Conservation (phyloP, 257 asterid species). For the Cinchona pubescens region DNA sequence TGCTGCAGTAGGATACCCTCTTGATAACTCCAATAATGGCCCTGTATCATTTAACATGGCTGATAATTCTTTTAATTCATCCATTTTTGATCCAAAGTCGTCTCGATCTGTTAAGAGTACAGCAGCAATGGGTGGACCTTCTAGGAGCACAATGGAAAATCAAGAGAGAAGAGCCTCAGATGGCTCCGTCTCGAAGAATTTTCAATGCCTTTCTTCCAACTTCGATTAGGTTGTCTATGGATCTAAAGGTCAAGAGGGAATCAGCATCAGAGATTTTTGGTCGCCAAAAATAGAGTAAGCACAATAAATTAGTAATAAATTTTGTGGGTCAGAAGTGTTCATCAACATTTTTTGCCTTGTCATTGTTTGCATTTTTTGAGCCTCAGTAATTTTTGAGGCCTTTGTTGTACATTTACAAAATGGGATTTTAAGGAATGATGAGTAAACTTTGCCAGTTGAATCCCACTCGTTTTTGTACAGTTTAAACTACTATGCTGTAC, state of each 20-base stretch:
- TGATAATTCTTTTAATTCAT: slow-evolving; percentile 41
- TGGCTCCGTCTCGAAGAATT: slow-evolving; percentile 50
- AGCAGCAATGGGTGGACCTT: slow-evolving; percentile 35
- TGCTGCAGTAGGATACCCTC: slow-evolving; percentile 61
- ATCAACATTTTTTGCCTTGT: not conserved
- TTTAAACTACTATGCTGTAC: not conserved
- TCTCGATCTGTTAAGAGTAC: slow-evolving; percentile 36
- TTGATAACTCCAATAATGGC: slow-evolving; percentile 38
- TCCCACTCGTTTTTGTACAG: slow-evolving; percentile 14
- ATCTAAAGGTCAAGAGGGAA: slow-evolving; percentile 53
- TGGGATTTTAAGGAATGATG: slow-evolving; percentile 12
- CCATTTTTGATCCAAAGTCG: slow-evolving; percentile 43
- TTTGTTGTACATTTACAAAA: slow-evolving; percentile 18
- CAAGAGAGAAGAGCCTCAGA: slow-evolving; percentile 44
- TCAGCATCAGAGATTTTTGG: slow-evolving; percentile 37
- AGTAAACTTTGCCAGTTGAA: not conserved
- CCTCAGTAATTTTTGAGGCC: slow-evolving; percentile 20
- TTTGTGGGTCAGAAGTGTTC: not conserved
- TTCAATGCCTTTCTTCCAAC: slow-evolving; percentile 57
- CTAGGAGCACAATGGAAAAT: slow-evolving; percentile 45
- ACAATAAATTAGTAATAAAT: slow-evolving; percentile 8
- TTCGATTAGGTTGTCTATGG: slow-evolving; percentile 54
- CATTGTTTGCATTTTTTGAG: slow-evolving; percentile 14
- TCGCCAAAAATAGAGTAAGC: slow-evolving; percentile 31
- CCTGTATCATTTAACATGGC: slow-evolving; percentile 44